phyloP scores from a whole-genome alignment of 495 filamentous ascomycete genomes.

The Aspergillus carlsbadensis region DNA sequence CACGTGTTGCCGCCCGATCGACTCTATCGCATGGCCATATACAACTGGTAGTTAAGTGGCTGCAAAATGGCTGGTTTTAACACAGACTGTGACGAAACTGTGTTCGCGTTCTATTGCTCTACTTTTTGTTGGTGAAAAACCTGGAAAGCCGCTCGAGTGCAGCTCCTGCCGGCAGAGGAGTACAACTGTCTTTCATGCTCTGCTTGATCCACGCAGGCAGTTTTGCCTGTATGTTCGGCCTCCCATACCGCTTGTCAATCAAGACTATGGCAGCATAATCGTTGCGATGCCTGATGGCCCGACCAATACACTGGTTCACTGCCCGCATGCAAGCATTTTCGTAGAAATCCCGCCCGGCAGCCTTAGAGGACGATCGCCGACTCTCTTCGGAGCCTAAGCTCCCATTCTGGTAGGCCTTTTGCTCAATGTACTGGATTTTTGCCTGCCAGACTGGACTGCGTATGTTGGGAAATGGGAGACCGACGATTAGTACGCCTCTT shows the following conservation, averaged over 20 bases:
- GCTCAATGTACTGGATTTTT: conserved; percentile 81
- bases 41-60: no score
- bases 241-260: conserved; percentile 74
- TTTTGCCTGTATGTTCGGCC: conserved; percentile 68
- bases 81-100: no score
- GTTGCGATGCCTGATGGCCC: conserved; percentile 81
- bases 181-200: conserved; percentile 29
- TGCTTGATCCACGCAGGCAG: conserved; percentile 84
- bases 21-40: no score
- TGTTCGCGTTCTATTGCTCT: not conserved
- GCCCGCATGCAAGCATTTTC: conserved; percentile 96
- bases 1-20: no score
- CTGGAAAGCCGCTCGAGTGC: conserved; percentile 33
- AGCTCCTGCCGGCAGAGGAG: conserved; percentile 26
- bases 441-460: conserved; percentile 89
- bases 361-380: conserved; percentile 49
- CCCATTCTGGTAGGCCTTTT: conserved; percentile 51
- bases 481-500: conserved; percentile 83
- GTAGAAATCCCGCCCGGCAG: conserved; percentile 78
- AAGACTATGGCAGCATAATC: conserved; percentile 92
- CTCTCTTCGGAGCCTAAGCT: conserved; percentile 35
- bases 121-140: conserved; percentile 32
- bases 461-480: conserved; percentile 90
- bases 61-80: no score
- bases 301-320: conserved; percentile 93